Base-by-base conservation (phyloP, 31 red algal species). In the Endocladia muricata region DNA sequence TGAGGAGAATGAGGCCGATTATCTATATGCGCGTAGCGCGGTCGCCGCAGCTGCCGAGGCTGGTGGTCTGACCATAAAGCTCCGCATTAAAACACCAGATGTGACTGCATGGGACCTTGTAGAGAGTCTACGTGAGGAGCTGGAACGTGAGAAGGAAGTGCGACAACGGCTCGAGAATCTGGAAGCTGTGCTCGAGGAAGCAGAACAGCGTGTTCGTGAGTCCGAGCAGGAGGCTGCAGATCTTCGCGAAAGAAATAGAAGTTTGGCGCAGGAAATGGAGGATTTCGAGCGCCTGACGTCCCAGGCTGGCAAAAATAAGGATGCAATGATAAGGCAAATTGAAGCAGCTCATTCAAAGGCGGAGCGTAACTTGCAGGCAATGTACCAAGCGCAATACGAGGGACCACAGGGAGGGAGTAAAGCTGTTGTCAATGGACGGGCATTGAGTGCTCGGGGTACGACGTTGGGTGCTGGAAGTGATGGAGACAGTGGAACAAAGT, bases 271-370 rank as follows among this genome's bases (percentile, higher is more conserved):
- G 23, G 88, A 91, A 59, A 32, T 91, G 55, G 42, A 61, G 52
- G 88, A 82, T 47, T 63, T 91, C 25, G 88, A 91, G 42, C 13
- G 37, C 2, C 43, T 82, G 64, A 73, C 74, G 9, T 66, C 79
- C 28, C 51, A 60, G 19, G 79, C 88, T 25, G 74, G 79, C 17
- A 68, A 74, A 37, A 83, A 76, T 61, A 91, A 91, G 33, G 88
- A 91, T 61, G 72, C 79, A 17, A 84, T 91, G 79, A 77, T 91
- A 37, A 81, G 88, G 35, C 88, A 91, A 72, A 75, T 91, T 73
- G 79, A 91, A 59, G 79, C 79, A 58, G 79, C 88, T 41, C 62
- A 84, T n/a, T 34, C 26, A 6, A 84, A 74, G 32, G 88, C 88
- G 22, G 79, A 91, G 54, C 71, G 80, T 37, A 76, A 84, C 30